A percentile compares a stretch with the other conserved stretches of the same genome.
phyloP scores from a whole-genome alignment of 2,329 filamentous ascomycete genomes.

The Epichloe gansuensis region DNA sequence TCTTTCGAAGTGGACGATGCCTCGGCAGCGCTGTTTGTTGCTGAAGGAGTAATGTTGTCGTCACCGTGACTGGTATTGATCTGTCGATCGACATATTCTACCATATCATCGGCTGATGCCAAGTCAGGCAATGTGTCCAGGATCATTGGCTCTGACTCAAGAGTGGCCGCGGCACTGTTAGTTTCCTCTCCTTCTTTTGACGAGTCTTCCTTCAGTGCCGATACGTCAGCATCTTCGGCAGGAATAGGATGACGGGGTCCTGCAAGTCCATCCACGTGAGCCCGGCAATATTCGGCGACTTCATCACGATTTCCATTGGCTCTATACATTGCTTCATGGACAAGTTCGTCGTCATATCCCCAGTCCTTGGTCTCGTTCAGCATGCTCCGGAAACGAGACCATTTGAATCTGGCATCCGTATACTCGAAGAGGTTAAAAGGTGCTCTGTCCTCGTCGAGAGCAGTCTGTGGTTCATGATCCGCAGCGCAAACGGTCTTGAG shows the following conservation, averaged over 20 bases:
- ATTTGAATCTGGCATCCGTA: conserved; percentile 32
- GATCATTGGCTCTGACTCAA: conserved; percentile 26
- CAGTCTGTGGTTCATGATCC: conserved; percentile 58
- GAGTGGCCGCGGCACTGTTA: conserved; percentile 11
- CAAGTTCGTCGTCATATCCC: conserved; percentile 43
- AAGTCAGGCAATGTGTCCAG: conserved; percentile 19
- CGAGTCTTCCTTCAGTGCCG: conserved; percentile 18
- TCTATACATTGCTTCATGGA: conserved; percentile 68
- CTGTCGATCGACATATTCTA: conserved; percentile 3
- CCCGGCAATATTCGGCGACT: conserved; percentile 63
- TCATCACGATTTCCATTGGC: conserved; percentile 52
- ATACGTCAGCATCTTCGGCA: conserved; percentile 36
- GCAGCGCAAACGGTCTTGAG: conserved; percentile 63
- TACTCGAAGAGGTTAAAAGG: conserved; percentile 31
- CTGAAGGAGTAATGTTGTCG: neutral
- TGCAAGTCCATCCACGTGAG: conserved; percentile 43
- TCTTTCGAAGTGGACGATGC: conserved; percentile 3
- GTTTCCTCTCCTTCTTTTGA: conserved; percentile 12
- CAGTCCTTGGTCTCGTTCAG: conserved; percentile 21
- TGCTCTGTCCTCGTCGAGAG: conserved; percentile 42
- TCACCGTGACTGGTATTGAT: neutral
- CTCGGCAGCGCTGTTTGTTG: conserved; percentile 6
- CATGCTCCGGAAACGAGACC: conserved; percentile 22
- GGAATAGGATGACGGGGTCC: conserved; percentile 57
- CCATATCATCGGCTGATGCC: conserved; percentile 2